A percentile compares a stretch with the other conserved stretches of the same genome.
Evolutionary conservation across 208 protist genomes (phyloP).

Genomic region (Trypanosoma congolense): DNA sequence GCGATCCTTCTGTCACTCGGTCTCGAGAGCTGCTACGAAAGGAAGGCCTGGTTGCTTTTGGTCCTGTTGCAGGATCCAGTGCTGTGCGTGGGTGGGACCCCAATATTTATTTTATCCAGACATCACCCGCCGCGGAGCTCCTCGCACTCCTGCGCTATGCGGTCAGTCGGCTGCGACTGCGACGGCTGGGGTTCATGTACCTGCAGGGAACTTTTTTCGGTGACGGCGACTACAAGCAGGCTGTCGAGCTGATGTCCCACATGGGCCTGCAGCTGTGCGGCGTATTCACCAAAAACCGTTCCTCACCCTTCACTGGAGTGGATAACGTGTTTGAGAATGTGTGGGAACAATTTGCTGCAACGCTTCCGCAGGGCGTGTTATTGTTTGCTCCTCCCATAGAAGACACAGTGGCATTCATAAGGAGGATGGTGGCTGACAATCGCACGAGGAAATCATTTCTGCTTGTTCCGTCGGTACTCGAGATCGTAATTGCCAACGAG

Average conservation of each 20-base stretch:
- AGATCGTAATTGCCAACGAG: not conserved
- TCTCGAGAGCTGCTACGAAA: not conserved
- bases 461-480: not conserved
- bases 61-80: not conserved
- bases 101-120: conserved; percentile 6
- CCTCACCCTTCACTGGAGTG: not conserved
- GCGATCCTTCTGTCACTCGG: not conserved
- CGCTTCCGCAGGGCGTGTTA: not conserved
- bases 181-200: conserved; percentile 11
- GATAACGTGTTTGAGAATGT: not conserved
- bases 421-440: not conserved
- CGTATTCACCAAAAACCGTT: not conserved
- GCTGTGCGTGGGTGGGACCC: not conserved
- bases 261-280: not conserved
- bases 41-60: conserved; percentile 8
- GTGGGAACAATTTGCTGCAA: conserved; percentile 2
- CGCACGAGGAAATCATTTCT: not conserved
- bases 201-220: not conserved
- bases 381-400: not conserved
- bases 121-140: not conserved
- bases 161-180: conserved; percentile 1
- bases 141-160: conserved; percentile 3
- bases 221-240: conserved; percentile 6
- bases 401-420: not conserved
- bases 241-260: not conserved